A percentile compares a stretch with the other conserved stretches of the same genome.
Conservation (phyloP, 805 yeast species). For the Kluyveromyces nonfermentans region DNA sequence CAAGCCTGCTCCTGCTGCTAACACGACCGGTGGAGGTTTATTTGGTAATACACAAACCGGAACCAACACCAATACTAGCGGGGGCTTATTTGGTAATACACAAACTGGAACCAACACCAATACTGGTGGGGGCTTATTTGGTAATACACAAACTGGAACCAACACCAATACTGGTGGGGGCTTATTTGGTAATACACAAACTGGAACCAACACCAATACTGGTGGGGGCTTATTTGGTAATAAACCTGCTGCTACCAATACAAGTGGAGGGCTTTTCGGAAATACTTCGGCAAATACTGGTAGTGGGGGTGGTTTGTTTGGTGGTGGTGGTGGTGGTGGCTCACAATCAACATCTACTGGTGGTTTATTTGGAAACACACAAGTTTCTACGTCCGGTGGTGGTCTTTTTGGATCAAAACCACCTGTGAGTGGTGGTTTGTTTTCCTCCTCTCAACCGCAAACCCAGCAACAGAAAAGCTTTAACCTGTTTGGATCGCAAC, state of each 20-base stretch:
- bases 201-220: conserved; percentile 4
- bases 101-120: conserved; percentile 10
- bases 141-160: conserved; percentile 18
- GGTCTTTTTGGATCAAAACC: conserved; percentile 29
- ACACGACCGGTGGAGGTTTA: conserved; percentile 13
- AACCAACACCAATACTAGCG: conserved; percentile 11
- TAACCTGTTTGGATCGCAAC: conserved; percentile 15
- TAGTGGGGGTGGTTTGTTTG: conserved; percentile 25
- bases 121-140: conserved; percentile 30
- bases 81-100: conserved; percentile 20
- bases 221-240: conserved; percentile 25
- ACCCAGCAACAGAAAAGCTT: conserved; percentile 6
- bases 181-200: conserved; percentile 29
- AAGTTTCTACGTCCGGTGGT: conserved; percentile 21
- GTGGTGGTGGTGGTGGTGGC: background rate
- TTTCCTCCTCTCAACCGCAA: conserved; percentile 21
- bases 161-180: conserved; percentile 24
- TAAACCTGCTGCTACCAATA: conserved; percentile 7
- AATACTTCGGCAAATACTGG: conserved; percentile 6
- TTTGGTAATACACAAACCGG: no score
- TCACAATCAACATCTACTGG: background rate
- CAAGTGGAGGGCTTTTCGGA: conserved; percentile 10
- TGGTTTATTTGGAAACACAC: conserved; percentile 12
- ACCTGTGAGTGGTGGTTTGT: conserved; percentile 22
- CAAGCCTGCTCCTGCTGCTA: conserved; percentile 8